Percentiles rank a stretch among this genome's conserved stretches.
Evolutionary conservation across 2,329 filamentous ascomycete genomes (phyloP).

Genomic region (Pseudogymnoascus pannorum): DNA sequence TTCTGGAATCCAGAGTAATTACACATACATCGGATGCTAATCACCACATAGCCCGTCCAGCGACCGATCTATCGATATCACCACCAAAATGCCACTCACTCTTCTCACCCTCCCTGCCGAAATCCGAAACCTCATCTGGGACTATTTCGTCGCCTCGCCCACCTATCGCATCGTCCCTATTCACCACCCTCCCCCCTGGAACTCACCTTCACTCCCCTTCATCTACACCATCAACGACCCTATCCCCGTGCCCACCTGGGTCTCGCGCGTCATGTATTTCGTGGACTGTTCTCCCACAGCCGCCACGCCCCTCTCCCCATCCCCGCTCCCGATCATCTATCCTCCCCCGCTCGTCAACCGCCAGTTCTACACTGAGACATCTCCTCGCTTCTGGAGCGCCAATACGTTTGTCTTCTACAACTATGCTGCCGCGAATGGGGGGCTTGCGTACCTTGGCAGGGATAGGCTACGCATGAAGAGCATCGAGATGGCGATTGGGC

Average conservation of each 20-base stretch:
- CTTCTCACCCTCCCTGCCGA: conserved; percentile 13
- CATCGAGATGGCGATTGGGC: neutral
- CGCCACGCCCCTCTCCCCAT: neutral
- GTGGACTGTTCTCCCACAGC: neutral
- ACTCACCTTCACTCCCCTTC: neutral
- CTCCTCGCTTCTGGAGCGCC: neutral
- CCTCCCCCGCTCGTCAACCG: neutral
- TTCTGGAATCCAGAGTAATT: no score
- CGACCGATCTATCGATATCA: neutral
- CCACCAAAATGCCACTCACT: neutral
- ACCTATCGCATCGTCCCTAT: neutral
- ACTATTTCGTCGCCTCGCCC: neutral
- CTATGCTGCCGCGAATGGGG: neutral
- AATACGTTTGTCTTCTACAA: neutral
- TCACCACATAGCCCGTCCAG: neutral
- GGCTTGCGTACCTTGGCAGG: neutral
- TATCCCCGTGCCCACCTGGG: no score
- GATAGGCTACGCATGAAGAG: neutral
- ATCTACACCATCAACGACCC: neutral
- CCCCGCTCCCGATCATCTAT: neutral
- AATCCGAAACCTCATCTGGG: conserved; percentile 14
- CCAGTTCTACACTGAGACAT: neutral
- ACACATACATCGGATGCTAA: neutral
- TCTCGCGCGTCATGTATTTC: neutral
- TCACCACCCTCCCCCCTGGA: neutral